Conservation (phyloP, 2,329 filamentous ascomycete genomes). For the Pseudogymnoascus sp. region DNA sequence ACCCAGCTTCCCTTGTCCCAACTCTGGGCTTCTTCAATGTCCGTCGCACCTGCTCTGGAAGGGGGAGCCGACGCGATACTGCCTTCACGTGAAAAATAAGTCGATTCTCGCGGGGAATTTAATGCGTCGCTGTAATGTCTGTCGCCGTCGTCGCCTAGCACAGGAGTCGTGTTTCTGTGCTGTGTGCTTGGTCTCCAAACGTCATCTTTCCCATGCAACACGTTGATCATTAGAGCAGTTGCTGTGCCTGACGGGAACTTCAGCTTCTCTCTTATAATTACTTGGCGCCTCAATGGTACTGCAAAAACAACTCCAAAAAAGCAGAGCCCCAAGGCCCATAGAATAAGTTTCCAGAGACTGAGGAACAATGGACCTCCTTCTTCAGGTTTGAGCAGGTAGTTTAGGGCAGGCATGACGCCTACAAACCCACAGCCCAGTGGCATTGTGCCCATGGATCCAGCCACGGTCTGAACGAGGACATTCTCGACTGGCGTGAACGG, state of each 20-base stretch:
- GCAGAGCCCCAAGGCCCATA: slow-evolving; percentile 89
- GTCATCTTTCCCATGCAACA: slow-evolving; percentile 62
- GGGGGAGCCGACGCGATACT: not conserved
- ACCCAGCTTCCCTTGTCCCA: slow-evolving; percentile 25
- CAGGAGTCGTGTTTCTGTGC: no score
- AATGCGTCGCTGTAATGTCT: not conserved
- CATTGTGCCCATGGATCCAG: slow-evolving; percentile 93
- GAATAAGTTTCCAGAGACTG: slow-evolving; percentile 64
- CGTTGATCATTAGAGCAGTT: slow-evolving; percentile 84
- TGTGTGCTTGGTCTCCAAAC: not conserved
- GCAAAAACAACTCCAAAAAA: slow-evolving; percentile 97
- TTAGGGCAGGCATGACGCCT: slow-evolving; percentile 85
- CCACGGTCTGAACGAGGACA: slow-evolving; percentile 91
- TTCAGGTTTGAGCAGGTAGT: slow-evolving; percentile 67
- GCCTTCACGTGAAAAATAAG: no score
- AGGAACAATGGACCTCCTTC: slow-evolving; percentile 72
- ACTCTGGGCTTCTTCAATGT: slow-evolving; percentile 19
- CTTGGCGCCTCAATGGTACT: slow-evolving; percentile 79
- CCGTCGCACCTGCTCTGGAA: slow-evolving; percentile 20
- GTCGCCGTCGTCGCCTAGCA: not conserved
- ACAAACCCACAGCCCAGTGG: slow-evolving; percentile 92
- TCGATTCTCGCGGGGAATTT: not conserved
- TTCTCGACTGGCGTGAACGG: slow-evolving; percentile 95
- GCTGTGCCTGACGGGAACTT: slow-evolving; percentile 95
- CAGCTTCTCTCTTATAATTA: slow-evolving; percentile 84